Evolutionary conservation across 768 basidiomycete species (phyloP).

Genomic region (Sporobolomyces pararoseus): DNA sequence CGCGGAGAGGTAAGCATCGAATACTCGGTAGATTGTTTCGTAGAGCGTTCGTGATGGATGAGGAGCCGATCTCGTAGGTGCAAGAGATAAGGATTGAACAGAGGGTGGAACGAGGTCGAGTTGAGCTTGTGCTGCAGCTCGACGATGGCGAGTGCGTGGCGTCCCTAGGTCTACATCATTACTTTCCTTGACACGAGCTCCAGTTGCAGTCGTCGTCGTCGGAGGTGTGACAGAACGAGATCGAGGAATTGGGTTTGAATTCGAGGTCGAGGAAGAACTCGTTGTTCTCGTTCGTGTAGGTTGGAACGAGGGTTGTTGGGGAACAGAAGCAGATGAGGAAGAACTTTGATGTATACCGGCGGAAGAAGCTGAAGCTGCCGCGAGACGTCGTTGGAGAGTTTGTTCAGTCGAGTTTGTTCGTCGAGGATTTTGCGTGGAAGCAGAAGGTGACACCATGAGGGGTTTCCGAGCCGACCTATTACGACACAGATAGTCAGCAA

Average conservation of each 20-base stretch:
- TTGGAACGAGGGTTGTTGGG: constrained; percentile 25
- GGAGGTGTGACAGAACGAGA: background rate
- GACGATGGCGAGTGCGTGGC: constrained; percentile 8
- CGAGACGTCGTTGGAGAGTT: constrained; percentile 15
- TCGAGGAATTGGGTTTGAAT: background rate
- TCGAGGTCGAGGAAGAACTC: background rate
- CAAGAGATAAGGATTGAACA: background rate
- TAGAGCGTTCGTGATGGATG: constrained; percentile 33
- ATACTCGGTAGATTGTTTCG: constrained; percentile 29
- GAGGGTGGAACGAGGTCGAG: constrained; percentile 1
- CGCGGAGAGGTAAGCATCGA: constrained; percentile 31
- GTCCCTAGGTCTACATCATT: background rate
- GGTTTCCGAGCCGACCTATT: constrained; percentile 45
- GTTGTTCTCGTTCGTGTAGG: background rate
- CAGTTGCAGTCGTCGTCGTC: too few relatives aligned
- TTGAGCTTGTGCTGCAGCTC: constrained; percentile 10
- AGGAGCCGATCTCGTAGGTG: background rate
- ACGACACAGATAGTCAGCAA: background rate
- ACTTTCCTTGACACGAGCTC: too few relatives aligned
- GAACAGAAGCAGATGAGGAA: background rate
- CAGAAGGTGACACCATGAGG: constrained; percentile 45
- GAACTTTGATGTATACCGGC: background rate
- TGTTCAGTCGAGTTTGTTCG: constrained; percentile 4
- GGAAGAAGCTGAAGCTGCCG: constrained; percentile 9
- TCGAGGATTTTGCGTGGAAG: constrained; percentile 6